Evolutionary conservation across 2,329 filamentous ascomycete species (phyloP), one percentile per base, ranked within the genome.

Genomic region (Aureobasidium musti): DNA sequence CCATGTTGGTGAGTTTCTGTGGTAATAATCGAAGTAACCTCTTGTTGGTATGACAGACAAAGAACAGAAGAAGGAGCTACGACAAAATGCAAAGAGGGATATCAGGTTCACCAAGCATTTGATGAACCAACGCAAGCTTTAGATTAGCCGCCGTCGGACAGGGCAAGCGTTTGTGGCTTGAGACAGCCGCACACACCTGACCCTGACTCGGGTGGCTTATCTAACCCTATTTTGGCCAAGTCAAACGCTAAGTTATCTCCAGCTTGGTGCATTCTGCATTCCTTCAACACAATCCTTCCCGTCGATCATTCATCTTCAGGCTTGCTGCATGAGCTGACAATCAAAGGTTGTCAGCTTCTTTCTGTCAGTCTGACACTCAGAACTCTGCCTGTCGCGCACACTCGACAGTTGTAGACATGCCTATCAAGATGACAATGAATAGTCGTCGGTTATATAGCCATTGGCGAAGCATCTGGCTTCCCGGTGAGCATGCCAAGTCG

Each of bases 161-260:
- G 50, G n/a, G 28, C 28, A 54, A 23, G 13, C 14, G 45, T 49
- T 54, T 54, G 50, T 54, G 50, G 50, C 50, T 54, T 54, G 50
- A 49, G 13, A 49, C 45, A 49, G 43, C 43, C 43, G 43, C 43
- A 47, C 43, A 47, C 50, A 35, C 50, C 50, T 53, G 50, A 53
- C 30, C 26, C 30, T 49, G 45, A 49, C 41, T 45, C 41, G 41
- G 45, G n/a, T 33, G 30, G 13, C 47, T 13, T 35, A 13, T 23
- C n/a, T 8, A 30, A 28, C 50, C 30, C 26, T 54, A 54, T 30
- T 37, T 54, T 19, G 50, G 50, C 30, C 50, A 37, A 13, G 45
- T 26, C 23, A 23, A 54, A 54, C 50, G 30, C 30, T 37, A 54
- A 30, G 17, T 37, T 33, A 30, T n/a, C 30, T 35, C 35, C 50